These are phyloP conservation scores for Neofusicoccum kwambonambiense DNA, from an alignment of 2,329 filamentous ascomycete species.

Conservation along the genomic window DNA sequence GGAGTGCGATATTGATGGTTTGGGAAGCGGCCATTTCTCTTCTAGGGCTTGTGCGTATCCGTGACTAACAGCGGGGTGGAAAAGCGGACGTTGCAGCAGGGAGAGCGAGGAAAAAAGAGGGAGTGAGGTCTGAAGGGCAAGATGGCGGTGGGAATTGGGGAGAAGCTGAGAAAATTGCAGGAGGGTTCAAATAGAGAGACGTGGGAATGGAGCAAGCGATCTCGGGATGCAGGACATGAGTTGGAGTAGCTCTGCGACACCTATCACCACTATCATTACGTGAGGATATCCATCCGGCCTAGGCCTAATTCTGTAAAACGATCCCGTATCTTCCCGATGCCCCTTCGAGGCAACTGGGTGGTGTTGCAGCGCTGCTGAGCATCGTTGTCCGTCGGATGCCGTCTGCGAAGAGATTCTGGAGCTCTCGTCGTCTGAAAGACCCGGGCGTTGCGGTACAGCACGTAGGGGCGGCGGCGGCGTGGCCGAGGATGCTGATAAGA, in stretches of 20 bases:
- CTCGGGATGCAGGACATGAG: not conserved
- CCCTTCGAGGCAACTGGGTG: not conserved
- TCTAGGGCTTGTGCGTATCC: not conserved
- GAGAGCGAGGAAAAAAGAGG: not conserved
- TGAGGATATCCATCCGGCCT: conserved; percentile 1
- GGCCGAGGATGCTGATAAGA: not conserved
- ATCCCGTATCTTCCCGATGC: not conserved
- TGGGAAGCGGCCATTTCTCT: not conserved
- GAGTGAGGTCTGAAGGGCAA: not conserved
- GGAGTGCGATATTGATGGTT: conserved; percentile 27
- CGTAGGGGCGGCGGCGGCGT: not conserved
- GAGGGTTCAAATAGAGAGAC: not conserved
- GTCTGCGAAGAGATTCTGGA: not conserved
- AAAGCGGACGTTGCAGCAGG: not conserved
- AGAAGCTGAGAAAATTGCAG: not conserved
- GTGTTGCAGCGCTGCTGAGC: not conserved
- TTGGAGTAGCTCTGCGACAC: not conserved
- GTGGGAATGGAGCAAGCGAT: not conserved
- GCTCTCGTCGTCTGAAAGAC: not conserved
- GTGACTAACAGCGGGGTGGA: not conserved
- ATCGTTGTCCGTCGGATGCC: not conserved
- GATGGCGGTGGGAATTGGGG: not conserved
- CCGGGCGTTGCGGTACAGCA: not conserved
- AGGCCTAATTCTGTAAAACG: conserved; percentile 6
- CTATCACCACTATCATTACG: conserved; percentile 9